A percentile compares a stretch with the other conserved stretches of the same genome.
These are phyloP conservation scores for Myriangium duriaei DNA, from an alignment of 2,329 filamentous ascomycete species.

Conservation along the genomic window DNA sequence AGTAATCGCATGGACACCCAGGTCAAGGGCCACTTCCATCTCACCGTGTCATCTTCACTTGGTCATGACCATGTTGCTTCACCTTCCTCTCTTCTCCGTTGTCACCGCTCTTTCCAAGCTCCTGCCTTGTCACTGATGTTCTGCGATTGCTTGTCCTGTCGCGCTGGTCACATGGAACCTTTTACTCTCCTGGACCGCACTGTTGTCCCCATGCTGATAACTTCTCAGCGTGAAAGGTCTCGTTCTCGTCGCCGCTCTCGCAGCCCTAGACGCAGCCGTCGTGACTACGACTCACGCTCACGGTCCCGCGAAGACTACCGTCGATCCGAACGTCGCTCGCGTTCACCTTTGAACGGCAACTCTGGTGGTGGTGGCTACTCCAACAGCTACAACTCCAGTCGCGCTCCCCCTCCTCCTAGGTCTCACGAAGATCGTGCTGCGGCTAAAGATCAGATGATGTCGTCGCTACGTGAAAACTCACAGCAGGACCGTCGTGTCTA, in stretches of 20 bases:
- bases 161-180: no score
- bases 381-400: slow-evolving; percentile 37
- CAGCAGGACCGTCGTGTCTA: slow-evolving; percentile 99
- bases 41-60: no score
- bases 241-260: slow-evolving; percentile 54
- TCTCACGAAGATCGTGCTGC: slow-evolving; percentile 71
- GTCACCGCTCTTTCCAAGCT: no score
- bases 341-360: slow-evolving; percentile 73
- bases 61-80: no score
- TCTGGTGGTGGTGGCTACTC: slow-evolving; percentile 60
- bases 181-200: no score
- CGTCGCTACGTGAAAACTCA: slow-evolving; percentile 80
- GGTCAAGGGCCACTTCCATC: no score
- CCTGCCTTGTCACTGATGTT: no score
- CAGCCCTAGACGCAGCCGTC: slow-evolving; percentile 40
- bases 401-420: slow-evolving; percentile 32
- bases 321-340: slow-evolving; percentile 43
- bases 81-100: no score
- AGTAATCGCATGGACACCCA: no score
- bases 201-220: slow-evolving; percentile 6
- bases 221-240: slow-evolving; percentile 64
- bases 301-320: slow-evolving; percentile 55
- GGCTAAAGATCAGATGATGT: slow-evolving; percentile 93
- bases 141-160: no score
- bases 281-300: slow-evolving; percentile 54